Percentiles rank a stretch among this genome's conserved stretches.
Conservation (phyloP, 768 basidiomycete genomes). For the Tulasnella sp. region DNA sequence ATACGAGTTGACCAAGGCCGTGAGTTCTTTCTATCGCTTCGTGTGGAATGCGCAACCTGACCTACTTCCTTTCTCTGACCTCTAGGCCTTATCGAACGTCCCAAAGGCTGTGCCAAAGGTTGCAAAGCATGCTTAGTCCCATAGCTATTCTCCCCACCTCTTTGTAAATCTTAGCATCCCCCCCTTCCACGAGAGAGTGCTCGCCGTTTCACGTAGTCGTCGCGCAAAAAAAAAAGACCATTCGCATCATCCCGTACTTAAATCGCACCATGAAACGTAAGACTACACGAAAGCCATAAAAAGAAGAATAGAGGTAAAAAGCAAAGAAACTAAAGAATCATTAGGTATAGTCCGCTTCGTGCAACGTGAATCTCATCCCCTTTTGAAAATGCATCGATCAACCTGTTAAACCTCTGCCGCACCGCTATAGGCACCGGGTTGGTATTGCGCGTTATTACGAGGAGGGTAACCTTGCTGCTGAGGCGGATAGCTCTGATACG, state of each 20-base stretch:
- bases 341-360: background rate
- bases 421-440: constrained; percentile 3
- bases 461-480: background rate
- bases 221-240: too few relatives aligned
- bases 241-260: too few relatives aligned
- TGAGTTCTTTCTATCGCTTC: constrained; percentile 3
- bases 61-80: background rate
- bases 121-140: background rate
- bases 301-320: background rate
- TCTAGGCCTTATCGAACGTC: background rate
- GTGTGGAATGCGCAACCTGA: background rate
- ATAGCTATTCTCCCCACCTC: background rate
- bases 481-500: background rate
- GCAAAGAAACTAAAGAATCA: background rate
- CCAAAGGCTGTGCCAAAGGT: background rate
- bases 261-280: too few relatives aligned
- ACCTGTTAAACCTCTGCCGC: constrained; percentile 8
- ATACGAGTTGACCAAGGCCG: constrained; percentile 29
- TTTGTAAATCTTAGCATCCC: background rate
- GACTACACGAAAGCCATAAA: background rate
- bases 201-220: too few relatives aligned
- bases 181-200: background rate
- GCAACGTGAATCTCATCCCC: background rate
- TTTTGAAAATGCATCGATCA: background rate
- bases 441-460: background rate